Conservation (phyloP, 2,329 filamentous ascomycete species). For the Magnaporthiopsis incrustans region DNA sequence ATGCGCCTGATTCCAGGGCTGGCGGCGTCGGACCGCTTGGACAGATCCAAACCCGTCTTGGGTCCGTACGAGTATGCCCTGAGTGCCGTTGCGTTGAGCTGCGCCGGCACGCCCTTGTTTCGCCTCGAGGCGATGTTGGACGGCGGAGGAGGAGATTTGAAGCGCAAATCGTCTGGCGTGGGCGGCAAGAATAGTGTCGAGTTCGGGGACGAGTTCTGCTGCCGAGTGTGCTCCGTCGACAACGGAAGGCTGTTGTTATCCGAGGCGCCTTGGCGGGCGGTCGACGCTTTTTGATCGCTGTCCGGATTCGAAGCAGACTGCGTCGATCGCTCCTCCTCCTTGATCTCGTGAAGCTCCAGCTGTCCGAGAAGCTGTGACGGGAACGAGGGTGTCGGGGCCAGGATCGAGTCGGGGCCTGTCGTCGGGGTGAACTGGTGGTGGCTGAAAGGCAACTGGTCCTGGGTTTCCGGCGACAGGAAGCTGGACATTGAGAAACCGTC, state of each 20-base stretch:
- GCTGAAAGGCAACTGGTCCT: slow-evolving; percentile 1
- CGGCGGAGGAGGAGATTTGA: slow-evolving; percentile 41
- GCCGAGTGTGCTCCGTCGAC: neutral
- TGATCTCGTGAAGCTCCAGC: slow-evolving; percentile 1
- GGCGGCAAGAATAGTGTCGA: slow-evolving; percentile 21
- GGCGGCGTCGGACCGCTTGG: slow-evolving; percentile 34
- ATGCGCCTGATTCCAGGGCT: slow-evolving; percentile 44
- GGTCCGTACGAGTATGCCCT: slow-evolving; percentile 36
- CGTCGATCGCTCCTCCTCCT: neutral
- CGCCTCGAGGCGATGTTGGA: slow-evolving; percentile 48
- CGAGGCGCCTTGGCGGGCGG: too few species aligned
- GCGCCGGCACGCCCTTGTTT: slow-evolving; percentile 39
- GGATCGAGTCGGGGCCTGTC: slow-evolving; percentile 4
- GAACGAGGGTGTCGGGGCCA: slow-evolving; percentile 12
- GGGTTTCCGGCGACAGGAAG: neutral
- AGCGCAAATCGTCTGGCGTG: slow-evolving; percentile 24
- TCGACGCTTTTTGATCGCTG: slow-evolving; percentile 4
- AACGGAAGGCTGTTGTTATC: neutral
- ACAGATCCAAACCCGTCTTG: slow-evolving; percentile 39
- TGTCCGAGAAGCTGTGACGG: slow-evolving; percentile 11
- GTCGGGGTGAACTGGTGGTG: slow-evolving; percentile 1
- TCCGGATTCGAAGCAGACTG: neutral
- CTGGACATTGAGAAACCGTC: neutral
- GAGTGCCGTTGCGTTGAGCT: slow-evolving; percentile 37
- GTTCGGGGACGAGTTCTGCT: slow-evolving; percentile 22